Conservation (phyloP, 2,329 filamentous ascomycete species). For the Microdochium trichocladiopsis region DNA sequence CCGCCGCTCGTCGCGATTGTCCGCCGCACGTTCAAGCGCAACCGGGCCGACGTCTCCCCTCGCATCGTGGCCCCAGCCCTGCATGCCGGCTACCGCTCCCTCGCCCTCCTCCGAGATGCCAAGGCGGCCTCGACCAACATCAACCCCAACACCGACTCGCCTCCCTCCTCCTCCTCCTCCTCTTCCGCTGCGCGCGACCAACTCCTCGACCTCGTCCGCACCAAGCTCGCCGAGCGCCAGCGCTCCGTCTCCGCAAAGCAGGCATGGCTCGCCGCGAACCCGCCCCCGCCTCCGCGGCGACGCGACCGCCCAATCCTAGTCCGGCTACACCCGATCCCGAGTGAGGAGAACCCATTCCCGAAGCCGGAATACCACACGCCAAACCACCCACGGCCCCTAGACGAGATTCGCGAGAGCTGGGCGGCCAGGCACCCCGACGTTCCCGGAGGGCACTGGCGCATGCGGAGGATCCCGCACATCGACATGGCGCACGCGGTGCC, state of each 20-base stretch:
- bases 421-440: no score
- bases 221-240: conserved; percentile 23
- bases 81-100: conserved; percentile 51
- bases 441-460: no score
- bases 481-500: conserved; percentile 48
- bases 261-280: conserved; percentile 7
- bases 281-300: conserved; percentile 7
- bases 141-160: background rate
- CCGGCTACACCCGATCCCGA: conserved; percentile 16
- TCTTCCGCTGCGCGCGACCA: conserved; percentile 21
- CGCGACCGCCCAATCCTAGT: conserved; percentile 21
- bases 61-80: conserved; percentile 57
- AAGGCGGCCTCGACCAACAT: background rate
- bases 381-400: conserved; percentile 38
- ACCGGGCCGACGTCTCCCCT: conserved; percentile 49
- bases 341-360: conserved; percentile 25
- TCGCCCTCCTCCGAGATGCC: conserved; percentile 12
- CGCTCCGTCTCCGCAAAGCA: conserved; percentile 12
- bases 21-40: conserved; percentile 54
- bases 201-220: conserved; percentile 32
- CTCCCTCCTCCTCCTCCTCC: no score
- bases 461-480: conserved; percentile 52
- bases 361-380: conserved; percentile 36
- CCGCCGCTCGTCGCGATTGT: conserved; percentile 51
- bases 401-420: conserved; percentile 39